Conservation (phyloP, 2,329 filamentous ascomycete genomes). For the Penicillium fuscoglaucum region DNA sequence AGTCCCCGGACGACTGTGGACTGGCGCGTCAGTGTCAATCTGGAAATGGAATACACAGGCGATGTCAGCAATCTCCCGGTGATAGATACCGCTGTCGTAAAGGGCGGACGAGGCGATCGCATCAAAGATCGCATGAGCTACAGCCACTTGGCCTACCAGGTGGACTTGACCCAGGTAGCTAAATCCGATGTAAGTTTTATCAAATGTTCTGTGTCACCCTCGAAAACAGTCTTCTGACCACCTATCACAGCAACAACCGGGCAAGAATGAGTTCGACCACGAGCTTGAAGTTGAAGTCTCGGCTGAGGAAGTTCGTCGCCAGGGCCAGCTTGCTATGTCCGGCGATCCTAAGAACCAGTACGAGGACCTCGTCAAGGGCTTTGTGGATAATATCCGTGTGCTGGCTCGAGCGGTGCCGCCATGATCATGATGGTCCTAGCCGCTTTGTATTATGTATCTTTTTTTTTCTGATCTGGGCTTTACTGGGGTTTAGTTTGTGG, state of each 20-base stretch:
- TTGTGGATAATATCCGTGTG: conserved; percentile 51
- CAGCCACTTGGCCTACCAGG: conserved; percentile 79
- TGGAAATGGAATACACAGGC: conserved; percentile 86
- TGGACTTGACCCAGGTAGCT: conserved; percentile 91
- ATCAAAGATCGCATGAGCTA: conserved; percentile 92
- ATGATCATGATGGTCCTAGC: conserved; percentile 28
- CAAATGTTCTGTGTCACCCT: conserved; percentile 10
- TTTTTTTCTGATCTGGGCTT: conserved; percentile 7
- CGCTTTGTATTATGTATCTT: conserved; percentile 22
- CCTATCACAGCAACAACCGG: conserved; percentile 24
- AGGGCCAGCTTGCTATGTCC: conserved; percentile 44
- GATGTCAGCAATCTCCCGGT: conserved; percentile 56
- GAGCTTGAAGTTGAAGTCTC: conserved; percentile 53
- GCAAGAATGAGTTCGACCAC: conserved; percentile 47
- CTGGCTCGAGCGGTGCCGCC: conserved; percentile 45
- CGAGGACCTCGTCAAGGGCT: conserved; percentile 49
- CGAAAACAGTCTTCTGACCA: conserved; percentile 17
- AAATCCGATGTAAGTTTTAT: conserved; percentile 46
- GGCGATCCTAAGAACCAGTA: conserved; percentile 46
- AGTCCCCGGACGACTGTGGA: conserved; percentile 77
- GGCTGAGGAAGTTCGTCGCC: conserved; percentile 46
- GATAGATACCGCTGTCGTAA: conserved; percentile 35
- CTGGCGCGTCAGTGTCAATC: conserved; percentile 89
- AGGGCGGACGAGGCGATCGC: conserved; percentile 56
- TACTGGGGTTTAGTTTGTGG: background rate